phyloP scores from a whole-genome alignment of 75 land plant genomes.

The Ceratopteris richardii region DNA sequence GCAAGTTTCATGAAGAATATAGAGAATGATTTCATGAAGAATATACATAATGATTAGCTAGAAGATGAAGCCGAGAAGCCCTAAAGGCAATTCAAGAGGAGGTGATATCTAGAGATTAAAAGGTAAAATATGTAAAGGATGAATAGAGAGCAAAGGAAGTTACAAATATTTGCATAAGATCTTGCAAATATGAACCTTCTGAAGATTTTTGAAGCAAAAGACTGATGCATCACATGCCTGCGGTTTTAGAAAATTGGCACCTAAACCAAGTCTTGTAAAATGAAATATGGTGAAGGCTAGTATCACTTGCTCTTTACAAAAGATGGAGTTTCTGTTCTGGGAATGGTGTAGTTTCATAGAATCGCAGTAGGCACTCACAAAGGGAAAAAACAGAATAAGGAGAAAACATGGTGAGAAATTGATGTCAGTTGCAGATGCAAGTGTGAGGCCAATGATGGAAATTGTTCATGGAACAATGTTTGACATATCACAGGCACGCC shows the following conservation, averaged over 20 bases:
- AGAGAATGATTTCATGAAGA: slow-evolving; percentile 11
- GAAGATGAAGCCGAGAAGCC: slow-evolving; percentile 13
- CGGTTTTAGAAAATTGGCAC: too few relatives aligned
- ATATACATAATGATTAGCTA: not conserved
- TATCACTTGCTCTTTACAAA: too few relatives aligned
- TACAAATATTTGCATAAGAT: slow-evolving; percentile 49
- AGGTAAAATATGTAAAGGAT: slow-evolving; percentile 62
- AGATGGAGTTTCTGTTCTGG: too few relatives aligned
- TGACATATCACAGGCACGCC: slow-evolving; percentile 81
- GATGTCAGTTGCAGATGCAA: slow-evolving; percentile 80
- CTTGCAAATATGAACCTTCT: slow-evolving; percentile 50
- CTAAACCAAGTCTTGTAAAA: too few relatives aligned
- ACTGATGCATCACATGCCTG: too few relatives aligned
- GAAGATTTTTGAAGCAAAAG: too few relatives aligned
- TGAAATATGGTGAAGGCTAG: too few relatives aligned
- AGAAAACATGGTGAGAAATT: slow-evolving; percentile 79
- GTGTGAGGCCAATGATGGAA: slow-evolving; percentile 99
- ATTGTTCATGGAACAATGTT: slow-evolving; percentile 93
- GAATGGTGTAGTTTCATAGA: too few relatives aligned
- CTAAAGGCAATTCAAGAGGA: slow-evolving; percentile 42
- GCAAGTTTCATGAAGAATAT: slow-evolving; percentile 3
- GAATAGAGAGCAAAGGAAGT: slow-evolving; percentile 40
- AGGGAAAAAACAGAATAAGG: too few relatives aligned
- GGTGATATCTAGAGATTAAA: slow-evolving; percentile 41
- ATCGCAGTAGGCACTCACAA: too few relatives aligned